phyloP scores from a whole-genome alignment of 768 basidiomycete species.

The Nidula microcarpa region DNA sequence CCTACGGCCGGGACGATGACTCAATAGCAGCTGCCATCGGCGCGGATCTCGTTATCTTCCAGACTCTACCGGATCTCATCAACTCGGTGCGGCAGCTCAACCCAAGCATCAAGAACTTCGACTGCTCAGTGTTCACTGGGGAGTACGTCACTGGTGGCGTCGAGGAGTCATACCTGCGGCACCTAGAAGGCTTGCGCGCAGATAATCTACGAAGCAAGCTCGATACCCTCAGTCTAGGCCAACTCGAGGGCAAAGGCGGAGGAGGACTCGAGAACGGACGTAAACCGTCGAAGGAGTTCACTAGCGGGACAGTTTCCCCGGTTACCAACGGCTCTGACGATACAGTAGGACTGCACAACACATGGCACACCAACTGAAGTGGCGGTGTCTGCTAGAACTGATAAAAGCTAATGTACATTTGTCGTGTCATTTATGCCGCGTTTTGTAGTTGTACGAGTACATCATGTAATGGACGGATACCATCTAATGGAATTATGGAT shows the following conservation, averaged over 20 bases:
- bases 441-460: background rate
- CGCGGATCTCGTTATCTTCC: slow-evolving; percentile 95
- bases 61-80: slow-evolving; percentile 86
- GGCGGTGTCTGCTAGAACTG: background rate
- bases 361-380: slow-evolving; percentile 21
- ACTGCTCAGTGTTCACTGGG: slow-evolving; percentile 98
- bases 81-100: slow-evolving; percentile 85
- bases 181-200: slow-evolving; percentile 73
- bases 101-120: slow-evolving; percentile 70
- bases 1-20: slow-evolving; percentile 66
- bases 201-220: slow-evolving; percentile 73
- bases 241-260: slow-evolving; percentile 30
- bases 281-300: slow-evolving; percentile 5
- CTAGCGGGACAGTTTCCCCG: slow-evolving; percentile 15
- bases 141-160: slow-evolving; percentile 96
- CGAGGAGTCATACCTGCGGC: slow-evolving; percentile 72
- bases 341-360: slow-evolving; percentile 78
- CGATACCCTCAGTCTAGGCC: slow-evolving; percentile 23
- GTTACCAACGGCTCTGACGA: slow-evolving; percentile 59
- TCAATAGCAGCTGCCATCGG: slow-evolving; percentile 82
- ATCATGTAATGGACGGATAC: background rate
- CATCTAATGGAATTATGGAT: background rate
- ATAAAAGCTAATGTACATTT: slow-evolving; percentile 4
- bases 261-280: slow-evolving; percentile 10
- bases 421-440: slow-evolving; percentile 1